Base-by-base conservation (phyloP, 2,329 filamentous ascomycete genomes). In the Xylariaceae sp. region DNA sequence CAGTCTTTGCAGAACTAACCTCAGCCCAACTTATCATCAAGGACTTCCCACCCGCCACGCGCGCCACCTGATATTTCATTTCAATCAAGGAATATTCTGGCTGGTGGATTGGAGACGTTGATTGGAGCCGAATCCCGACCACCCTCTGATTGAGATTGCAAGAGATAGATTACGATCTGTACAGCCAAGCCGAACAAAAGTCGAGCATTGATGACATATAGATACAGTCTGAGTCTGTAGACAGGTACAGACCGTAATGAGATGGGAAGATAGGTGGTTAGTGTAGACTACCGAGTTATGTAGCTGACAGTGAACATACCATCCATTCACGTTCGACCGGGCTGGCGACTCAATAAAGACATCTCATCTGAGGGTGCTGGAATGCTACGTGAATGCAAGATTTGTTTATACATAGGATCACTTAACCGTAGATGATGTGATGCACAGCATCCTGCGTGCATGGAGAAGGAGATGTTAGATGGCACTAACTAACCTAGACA, bases 51-150 rank as follows among this genome's bases (percentile, higher is more conserved):
- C 53, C 50, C 19, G 19, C 19, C 19, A 19, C 19, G 51, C 49
- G 46, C 51, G 49, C 51, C 39, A 50, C 56, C 55, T 6, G 31
- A 40, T 7, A 39, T 45, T 29, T 19, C 19, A 3, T 27, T 19
- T 45, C 29, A 26, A 19, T 31, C 43, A 45, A 19, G 43, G 50
- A 29, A 31, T 40, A 32, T 12, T 49, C 42, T 47, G 46, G 47
- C 46, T 47, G 29, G 6, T 26, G 47, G 44, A 42, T 50, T 31
- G 45, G 51, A 59, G 34, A 43, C 29, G 30, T 46, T 47, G 39
- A 52, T 41, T 48, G 45, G 47, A 53, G 48, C 35, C 51, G 56
- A 47, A 40, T 46, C 19, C 26, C 27, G 9, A 29, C 26, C 35
- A 7, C 31, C 44, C 40, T 31, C 26, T 26, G 43, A 6, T 31